Evolutionary conservation across 108 stramenopile genomes (phyloP), one percentile per base, ranked within the genome.

Genomic region (Skeletonema marinoi): DNA sequence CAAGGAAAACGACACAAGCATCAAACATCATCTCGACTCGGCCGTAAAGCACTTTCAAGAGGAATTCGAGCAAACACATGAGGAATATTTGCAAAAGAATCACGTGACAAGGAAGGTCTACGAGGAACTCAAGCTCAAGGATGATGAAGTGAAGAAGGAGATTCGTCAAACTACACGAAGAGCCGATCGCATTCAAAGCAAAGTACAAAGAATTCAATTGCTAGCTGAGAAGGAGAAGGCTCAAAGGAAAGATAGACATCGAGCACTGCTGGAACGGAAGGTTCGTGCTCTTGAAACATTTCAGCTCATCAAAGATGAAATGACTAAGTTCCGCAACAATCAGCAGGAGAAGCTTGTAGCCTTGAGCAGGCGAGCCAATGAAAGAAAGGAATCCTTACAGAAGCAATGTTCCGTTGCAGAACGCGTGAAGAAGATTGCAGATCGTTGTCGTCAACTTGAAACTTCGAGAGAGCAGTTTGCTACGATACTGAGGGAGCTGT

Each of bases 381-480:
- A 67, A 63, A 73, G 41, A 14, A 82, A 82, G 50, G 81, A 82
- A 17, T 48, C 21, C 17, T 41, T 82, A 33, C 51, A 60, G 32
- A 62, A 33, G 16, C 71, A 78, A 39, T 82, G 72, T 69, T 51
- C 13, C 1, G 25, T 82, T 50, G 81, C 81, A n/a, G 77, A 74
- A 48, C 76, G 81, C 1, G 77, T 82, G 9, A 68, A 68, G 67
- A 82, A 74, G 42, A 74, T 82, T 61, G 73, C 68, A 16, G 21
- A 68, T 69, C 17, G 13, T 48, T 74, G 77, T 29, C 59, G 51
- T 35, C 73, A 78, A 71, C 46, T 30, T 67, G 81, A 82, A 73
- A 74, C 81, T 11, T 36, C 81, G 19, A 72, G 77, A 33, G 81
- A 82, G 72, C 36, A 68, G 60, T 75, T 75, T 41, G 80, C 80